These are phyloP conservation scores for Didymella segeticola DNA, from an alignment of 2,329 filamentous ascomycete genomes.

Conservation along the genomic window DNA sequence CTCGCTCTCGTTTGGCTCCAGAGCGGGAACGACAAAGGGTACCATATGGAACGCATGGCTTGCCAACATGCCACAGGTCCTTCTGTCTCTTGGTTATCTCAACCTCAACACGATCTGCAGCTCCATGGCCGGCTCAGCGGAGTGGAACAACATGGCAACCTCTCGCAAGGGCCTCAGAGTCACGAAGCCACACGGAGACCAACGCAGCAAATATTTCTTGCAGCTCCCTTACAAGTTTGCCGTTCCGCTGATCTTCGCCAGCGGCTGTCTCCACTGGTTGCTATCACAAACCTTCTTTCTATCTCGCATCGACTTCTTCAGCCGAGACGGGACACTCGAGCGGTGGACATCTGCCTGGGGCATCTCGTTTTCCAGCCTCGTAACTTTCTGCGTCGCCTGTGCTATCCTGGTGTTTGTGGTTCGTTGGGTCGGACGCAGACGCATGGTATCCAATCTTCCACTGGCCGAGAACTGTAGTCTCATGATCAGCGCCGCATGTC, in stretches of 20 bases:
- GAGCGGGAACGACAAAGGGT: neutral
- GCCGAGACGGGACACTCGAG: neutral
- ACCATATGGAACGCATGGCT: constrained; percentile 40
- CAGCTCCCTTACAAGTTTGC: constrained; percentile 49
- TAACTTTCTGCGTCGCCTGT: constrained; percentile 67
- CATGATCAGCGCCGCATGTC: constrained; percentile 36
- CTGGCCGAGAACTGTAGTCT: constrained; percentile 61
- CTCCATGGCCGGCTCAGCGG: constrained; percentile 53
- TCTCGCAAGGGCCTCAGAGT: constrained; percentile 47
- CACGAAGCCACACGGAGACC: constrained; percentile 35
- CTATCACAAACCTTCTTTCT: constrained; percentile 54
- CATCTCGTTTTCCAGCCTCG: neutral
- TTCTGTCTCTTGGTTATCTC: constrained; percentile 56
- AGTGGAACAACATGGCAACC: constrained; percentile 54
- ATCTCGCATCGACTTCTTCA: neutral
- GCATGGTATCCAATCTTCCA: constrained; percentile 67
- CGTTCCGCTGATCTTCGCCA: constrained; percentile 44
- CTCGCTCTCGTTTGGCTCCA: neutral
- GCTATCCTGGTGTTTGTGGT: constrained; percentile 71
- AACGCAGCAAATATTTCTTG: constrained; percentile 52
- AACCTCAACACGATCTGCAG: constrained; percentile 56
- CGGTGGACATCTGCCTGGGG: neutral
- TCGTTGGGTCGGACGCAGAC: constrained; percentile 36
- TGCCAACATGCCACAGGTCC: constrained; percentile 56
- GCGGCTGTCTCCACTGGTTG: constrained; percentile 51